These are phyloP conservation scores for Gossypium raimondii DNA, from an alignment of 345 rosid genomes.

Conservation along the genomic window DNA sequence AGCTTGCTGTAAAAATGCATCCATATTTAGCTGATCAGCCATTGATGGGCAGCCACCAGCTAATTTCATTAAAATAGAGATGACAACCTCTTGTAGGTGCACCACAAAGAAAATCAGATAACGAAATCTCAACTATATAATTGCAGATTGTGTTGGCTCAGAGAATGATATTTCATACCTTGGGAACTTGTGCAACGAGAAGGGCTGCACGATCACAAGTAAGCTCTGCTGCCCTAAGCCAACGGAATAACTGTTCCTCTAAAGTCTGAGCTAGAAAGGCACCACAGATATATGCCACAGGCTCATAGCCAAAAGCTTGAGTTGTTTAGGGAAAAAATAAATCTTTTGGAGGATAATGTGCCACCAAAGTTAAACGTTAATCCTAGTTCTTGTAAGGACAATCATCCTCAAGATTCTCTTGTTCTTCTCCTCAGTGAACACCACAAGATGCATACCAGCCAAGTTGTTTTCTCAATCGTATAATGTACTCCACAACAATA, in stretches of 20 bases:
- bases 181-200: conserved; percentile 91
- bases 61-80: conserved; percentile 91
- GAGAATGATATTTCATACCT: conserved; percentile 39
- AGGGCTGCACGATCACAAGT: conserved; percentile 99
- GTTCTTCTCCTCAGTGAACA: not conserved
- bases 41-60: conserved; percentile 93
- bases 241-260: conserved; percentile 85
- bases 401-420: not conserved
- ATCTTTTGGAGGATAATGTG: not conserved
- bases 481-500: not conserved
- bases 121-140: conserved; percentile 1
- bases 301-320: not conserved
- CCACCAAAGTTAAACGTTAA: not conserved
- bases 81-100: conserved; percentile 85
- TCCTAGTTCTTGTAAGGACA: not conserved
- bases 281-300: conserved; percentile 28
- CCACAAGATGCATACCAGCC: not conserved
- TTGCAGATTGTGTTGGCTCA: not conserved
- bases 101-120: conserved; percentile 26
- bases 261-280: conserved; percentile 73
- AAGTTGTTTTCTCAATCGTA: no score
- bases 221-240: conserved; percentile 92
- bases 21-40: conserved; percentile 90
- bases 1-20: conserved; percentile 96
- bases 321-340: not conserved